Evolutionary conservation across 371 early-diverging fungal species (phyloP), one percentile per base, ranked within the genome.

Genomic region (Mortierella sp.): DNA sequence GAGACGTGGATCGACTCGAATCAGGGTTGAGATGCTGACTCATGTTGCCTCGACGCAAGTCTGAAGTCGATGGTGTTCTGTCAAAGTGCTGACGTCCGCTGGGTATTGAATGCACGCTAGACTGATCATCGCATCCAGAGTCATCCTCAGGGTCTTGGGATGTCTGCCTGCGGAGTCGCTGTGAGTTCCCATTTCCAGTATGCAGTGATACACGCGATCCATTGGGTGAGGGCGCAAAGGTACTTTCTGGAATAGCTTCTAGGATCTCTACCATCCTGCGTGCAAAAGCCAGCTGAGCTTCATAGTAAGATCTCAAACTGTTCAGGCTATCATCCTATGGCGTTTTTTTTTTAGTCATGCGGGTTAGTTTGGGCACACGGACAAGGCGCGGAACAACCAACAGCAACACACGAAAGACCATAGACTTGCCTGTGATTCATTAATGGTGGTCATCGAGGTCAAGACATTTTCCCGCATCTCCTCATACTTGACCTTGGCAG

Each of bases 401-500:
- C 39, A 50, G 1, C 9, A 12, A n/a, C 27, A 41, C 6, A 1
- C 13, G 31, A 21, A 18, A 3, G 18, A 28, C 8, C 14, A 47
- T 23, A 39, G 34, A 38, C 39, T 16, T 84, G 86, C 90, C 83
- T 94, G 93, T 49, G 86, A 83, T 26, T 92, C 90, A 66, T 87
- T 84, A 55, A 94, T 80, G 26, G 76, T 61, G 56, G 83, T 72
- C 93, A 94, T 92, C 57, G 87, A 83, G 9, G 81, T 82, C 23
- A 86, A 74, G 34, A 92, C 47, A 56, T 90, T 87, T 56, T 90
- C 87, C 53, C 87, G 84, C 13, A 93, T 88, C 68, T 97, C 97
- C 58, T 97, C 96, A 68, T 96, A 97, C 73, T 96, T 96, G 18
- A 87, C 79, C 71, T 94, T 95, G 3, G 96, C 90, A 0, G 91